Evolutionary conservation across 2,329 filamentous ascomycete genomes (phyloP).

Genomic region (Trichoderma cornu-damae): DNA sequence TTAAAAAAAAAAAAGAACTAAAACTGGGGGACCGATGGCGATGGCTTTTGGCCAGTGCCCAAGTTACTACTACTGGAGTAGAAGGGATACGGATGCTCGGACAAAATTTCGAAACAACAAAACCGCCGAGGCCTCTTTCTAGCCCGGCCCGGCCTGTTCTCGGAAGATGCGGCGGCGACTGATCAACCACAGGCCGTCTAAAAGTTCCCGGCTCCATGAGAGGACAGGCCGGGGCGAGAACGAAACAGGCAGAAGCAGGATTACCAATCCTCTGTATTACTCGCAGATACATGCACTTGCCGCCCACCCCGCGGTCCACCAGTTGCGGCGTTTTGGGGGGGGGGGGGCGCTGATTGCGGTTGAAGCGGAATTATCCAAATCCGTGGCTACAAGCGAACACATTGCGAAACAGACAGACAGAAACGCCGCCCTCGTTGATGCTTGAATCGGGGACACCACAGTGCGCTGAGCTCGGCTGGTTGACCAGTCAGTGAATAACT

Average conservation of each 20-base stretch:
- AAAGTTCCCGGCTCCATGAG: constrained; percentile 13
- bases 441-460: neutral
- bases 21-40: no score
- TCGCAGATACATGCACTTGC: neutral
- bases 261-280: constrained; percentile 16
- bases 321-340: constrained; percentile 4
- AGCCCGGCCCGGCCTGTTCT: constrained; percentile 10
- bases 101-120: constrained; percentile 1
- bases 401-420: neutral
- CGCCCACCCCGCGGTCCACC: neutral
- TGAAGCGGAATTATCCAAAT: constrained; percentile 12
- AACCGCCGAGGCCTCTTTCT: neutral
- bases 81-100: neutral
- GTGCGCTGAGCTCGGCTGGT: neutral
- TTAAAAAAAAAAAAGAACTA: no score
- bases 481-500: neutral
- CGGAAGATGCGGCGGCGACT: constrained; percentile 11
- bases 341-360: constrained; percentile 4
- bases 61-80: neutral
- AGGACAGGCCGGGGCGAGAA: constrained; percentile 7
- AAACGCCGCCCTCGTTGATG: neutral
- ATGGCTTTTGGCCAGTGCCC: neutral
- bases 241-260: constrained; percentile 8
- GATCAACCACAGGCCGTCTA: constrained; percentile 18
- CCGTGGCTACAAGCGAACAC: neutral